Evolutionary conservation across 176 grass and related monocot genomes (phyloP), one percentile per base, ranked within the genome.

Genomic region (Triticum monococcum): DNA sequence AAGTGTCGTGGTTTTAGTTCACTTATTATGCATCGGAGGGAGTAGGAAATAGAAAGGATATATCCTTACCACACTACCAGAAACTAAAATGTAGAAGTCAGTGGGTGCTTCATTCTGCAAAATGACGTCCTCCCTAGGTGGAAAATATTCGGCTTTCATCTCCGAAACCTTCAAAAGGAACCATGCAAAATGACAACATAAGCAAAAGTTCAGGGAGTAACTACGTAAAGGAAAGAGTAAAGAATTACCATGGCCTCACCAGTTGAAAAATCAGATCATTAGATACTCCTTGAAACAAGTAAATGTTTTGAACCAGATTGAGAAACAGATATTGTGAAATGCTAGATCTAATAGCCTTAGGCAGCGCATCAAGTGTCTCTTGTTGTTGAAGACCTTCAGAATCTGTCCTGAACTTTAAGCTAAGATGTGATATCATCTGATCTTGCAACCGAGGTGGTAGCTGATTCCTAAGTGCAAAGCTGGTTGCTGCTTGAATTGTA

Each of bases 301-400:
- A 99, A 67, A 94, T 87, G 11, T 83, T 87, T 64, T 96, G 90
- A 86, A 99, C 94, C 36, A 99, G 89, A 45, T 54, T 69, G 23
- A 92, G 94, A 75, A 99, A 99, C 3, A 99, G 64, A 93, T 89
- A 91, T 37, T 96, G 97, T 59, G 97, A 92, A 92, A 99, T 99
- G 89, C 97, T 96, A 9, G 97, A 99, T 86, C 91, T 88, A 71
- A 99, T 99, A 80, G 97, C 97, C 84, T 99, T 99, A 22, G 97
- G 97, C 65, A 99, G 88, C 1, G 78, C 76, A 85, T 99, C 94
- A 38, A 99, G 89, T 3, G 94, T 99, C 74, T 99, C 97, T 86
- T 96, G 94, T 78, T 99, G 97, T 82, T 99, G 97, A 83, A 99
- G 97, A 46, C 97, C 94, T 96, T 99, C 97, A 12, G 97, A 99